Conservation (phyloP, 2,329 filamentous ascomycete species). For the Colletotrichum horii region DNA sequence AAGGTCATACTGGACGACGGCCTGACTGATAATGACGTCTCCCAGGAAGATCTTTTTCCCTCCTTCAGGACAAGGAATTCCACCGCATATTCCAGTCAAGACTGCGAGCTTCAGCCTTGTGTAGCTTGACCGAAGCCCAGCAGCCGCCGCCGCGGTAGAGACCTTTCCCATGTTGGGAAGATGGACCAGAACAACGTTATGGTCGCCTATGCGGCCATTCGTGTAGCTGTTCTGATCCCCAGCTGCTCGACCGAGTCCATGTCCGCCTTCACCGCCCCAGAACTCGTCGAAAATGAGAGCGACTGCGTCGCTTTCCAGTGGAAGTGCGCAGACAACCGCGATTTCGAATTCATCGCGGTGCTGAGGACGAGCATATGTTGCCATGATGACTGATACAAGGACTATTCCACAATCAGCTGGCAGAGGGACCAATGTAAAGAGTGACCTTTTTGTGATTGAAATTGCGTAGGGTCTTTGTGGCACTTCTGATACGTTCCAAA, state of each 20-base stretch:
- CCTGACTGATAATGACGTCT: slow-evolving; percentile 36
- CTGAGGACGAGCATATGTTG: neutral
- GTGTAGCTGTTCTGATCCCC: slow-evolving; percentile 35
- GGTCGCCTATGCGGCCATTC: slow-evolving; percentile 25
- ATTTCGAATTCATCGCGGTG: neutral
- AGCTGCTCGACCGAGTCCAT: slow-evolving; percentile 25
- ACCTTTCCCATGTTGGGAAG: slow-evolving; percentile 33
- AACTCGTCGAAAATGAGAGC: neutral
- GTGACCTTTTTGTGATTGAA: rapidly evolving
- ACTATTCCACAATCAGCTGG: rapidly evolving
- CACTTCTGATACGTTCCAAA: neutral
- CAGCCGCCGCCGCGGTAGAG: slow-evolving; percentile 24
- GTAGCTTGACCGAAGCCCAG: slow-evolving; percentile 27
- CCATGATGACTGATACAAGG: neutral
- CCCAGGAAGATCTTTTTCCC: slow-evolving; percentile 27
- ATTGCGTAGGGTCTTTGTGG: rapidly evolving
- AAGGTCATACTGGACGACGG: slow-evolving; percentile 25
- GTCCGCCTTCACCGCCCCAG: slow-evolving; percentile 14
- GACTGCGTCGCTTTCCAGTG: neutral
- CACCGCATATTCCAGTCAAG: slow-evolving; percentile 29
- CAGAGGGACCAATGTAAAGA: rapidly evolving
- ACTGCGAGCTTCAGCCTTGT: slow-evolving; percentile 30
- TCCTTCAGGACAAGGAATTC: slow-evolving; percentile 6
- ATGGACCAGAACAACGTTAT: slow-evolving; percentile 33
- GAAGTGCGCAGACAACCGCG: neutral